These are phyloP conservation scores for Penicillium hordei DNA, from an alignment of 2,329 filamentous ascomycete species.

Conservation along the genomic window DNA sequence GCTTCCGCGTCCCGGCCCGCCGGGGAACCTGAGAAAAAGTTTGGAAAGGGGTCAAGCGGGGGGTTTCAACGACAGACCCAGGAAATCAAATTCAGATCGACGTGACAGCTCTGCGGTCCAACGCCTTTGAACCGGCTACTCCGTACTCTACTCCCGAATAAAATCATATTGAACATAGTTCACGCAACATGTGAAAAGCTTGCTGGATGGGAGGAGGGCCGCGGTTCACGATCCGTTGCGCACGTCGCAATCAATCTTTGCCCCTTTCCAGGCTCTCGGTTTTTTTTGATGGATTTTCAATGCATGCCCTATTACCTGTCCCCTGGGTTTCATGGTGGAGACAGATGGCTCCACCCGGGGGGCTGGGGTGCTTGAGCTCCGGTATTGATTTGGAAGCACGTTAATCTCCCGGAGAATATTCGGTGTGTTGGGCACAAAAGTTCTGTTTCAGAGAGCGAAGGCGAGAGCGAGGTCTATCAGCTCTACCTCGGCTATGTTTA, in stretches of 20 bases:
- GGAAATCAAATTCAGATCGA: conserved; percentile 6
- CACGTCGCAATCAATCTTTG: conserved; percentile 3
- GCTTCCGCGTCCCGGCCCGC: conserved; percentile 11
- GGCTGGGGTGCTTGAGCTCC: not conserved
- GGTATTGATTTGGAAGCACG: not conserved
- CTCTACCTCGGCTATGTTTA: not conserved
- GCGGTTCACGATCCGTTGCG: conserved; percentile 10
- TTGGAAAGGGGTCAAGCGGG: not conserved
- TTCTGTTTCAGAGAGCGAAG: not conserved
- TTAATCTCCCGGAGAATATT: conserved; percentile 1
- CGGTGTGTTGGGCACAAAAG: not conserved
- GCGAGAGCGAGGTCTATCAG: not conserved
- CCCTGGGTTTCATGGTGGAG: conserved; percentile 10
- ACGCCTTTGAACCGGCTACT: not conserved
- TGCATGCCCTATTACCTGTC: conserved; percentile 9
- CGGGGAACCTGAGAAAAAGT: conserved; percentile 11
- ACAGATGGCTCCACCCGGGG: not conserved
- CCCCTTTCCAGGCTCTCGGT: conserved; percentile 12
- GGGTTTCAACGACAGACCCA: not conserved
- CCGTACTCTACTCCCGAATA: not conserved
- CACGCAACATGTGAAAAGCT: not conserved
- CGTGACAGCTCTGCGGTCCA: conserved; percentile 13
- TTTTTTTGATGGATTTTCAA: conserved; percentile 7
- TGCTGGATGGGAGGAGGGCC: conserved; percentile 10
- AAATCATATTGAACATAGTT: not conserved